phyloP scores from a whole-genome alignment of 192 early-diverging fungal species.

The Backusella luteola region DNA sequence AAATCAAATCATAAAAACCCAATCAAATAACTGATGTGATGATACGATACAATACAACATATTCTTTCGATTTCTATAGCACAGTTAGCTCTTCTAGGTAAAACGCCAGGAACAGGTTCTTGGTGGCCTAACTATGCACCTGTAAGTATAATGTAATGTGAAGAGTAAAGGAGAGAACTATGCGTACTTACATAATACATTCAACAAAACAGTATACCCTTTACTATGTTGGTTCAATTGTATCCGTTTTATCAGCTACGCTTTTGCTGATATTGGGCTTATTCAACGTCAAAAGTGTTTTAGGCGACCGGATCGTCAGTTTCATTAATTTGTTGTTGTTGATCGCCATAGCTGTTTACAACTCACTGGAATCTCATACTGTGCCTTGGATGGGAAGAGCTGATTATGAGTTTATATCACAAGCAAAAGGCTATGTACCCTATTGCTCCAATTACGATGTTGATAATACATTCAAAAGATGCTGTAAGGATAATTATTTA shows the following conservation, averaged over 20 bases:
- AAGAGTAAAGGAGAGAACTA: neutral
- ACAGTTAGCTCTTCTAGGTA: neutral
- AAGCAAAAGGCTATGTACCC: neutral
- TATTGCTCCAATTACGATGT: constrained; percentile 9
- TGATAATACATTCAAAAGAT: constrained; percentile 1
- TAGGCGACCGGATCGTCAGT: constrained; percentile 1
- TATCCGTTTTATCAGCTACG: neutral
- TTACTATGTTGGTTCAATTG: constrained; percentile 14
- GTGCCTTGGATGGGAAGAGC: constrained; percentile 2
- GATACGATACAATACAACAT: too few relatives aligned
- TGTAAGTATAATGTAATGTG: neutral
- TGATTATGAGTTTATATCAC: neutral
- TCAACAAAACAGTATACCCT: neutral
- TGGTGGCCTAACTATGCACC: constrained; percentile 15
- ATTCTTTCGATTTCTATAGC: neutral
- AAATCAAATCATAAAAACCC: neutral
- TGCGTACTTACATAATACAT: neutral
- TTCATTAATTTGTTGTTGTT: neutral
- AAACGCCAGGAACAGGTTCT: neutral
- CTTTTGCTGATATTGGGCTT: neutral
- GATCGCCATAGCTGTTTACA: constrained; percentile 9
- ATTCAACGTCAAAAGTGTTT: neutral
- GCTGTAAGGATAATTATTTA: constrained; percentile 8
- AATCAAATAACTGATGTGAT: neutral
- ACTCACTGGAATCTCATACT: neutral